phyloP scores from a whole-genome alignment of 805 yeast species.

The Danielozyma ontarioensis region DNA sequence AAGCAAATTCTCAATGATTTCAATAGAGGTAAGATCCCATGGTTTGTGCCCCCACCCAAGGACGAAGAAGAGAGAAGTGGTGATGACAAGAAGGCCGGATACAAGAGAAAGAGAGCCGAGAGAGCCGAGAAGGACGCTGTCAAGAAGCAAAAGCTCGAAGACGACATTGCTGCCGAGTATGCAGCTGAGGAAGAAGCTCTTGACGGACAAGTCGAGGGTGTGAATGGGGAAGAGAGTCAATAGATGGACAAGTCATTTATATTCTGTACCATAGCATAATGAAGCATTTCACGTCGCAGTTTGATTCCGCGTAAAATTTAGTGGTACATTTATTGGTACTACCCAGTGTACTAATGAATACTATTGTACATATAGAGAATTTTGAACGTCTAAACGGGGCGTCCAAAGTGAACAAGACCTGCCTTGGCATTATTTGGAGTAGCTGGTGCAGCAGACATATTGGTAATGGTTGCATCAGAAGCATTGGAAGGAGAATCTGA shows the following conservation, averaged over 20 bases:
- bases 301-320: too few relatives aligned
- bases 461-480: too few relatives aligned
- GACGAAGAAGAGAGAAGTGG: slow-evolving; percentile 55
- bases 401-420: slow-evolving; percentile 27
- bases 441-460: too few relatives aligned
- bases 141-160: slow-evolving; percentile 16
- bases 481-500: too few relatives aligned
- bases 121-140: slow-evolving; percentile 32
- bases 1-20: slow-evolving; percentile 89
- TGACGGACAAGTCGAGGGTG: slow-evolving; percentile 15
- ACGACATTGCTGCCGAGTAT: slow-evolving; percentile 12
- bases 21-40: slow-evolving; percentile 95
- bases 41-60: slow-evolving; percentile 89
- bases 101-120: slow-evolving; percentile 50
- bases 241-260: slow-evolving; percentile 1
- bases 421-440: slow-evolving; percentile 20
- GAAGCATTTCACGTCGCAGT: too few relatives aligned
- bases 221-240: slow-evolving; percentile 10
- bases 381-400: slow-evolving; percentile 18
- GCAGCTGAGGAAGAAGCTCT: slow-evolving; percentile 16
- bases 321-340: too few relatives aligned
- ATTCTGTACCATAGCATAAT: slow-evolving; percentile 3
- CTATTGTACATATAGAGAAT: too few relatives aligned
- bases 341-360: too few relatives aligned
- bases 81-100: slow-evolving; percentile 49